phyloP scores from a whole-genome alignment of 768 basidiomycete species.

The Hygrophorus russula region DNA sequence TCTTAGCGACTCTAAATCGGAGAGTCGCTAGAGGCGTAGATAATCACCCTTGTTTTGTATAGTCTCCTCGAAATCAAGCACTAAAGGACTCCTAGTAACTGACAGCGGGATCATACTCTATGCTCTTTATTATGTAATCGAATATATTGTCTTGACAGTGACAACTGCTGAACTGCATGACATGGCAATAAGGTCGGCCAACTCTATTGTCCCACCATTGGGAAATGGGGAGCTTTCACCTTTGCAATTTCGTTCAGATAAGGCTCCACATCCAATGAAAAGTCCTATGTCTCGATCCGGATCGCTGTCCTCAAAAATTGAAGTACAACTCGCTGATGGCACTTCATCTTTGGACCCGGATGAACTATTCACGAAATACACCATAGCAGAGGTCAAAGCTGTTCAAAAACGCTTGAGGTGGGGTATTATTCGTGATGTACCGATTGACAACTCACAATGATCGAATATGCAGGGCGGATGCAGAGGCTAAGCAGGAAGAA shows the following conservation, averaged over 20 bases:
- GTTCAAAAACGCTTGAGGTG: constrained; percentile 64
- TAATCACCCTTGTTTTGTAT: constrained; percentile 10
- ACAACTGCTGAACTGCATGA: not conserved
- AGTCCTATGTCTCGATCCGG: constrained; percentile 1
- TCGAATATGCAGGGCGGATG: constrained; percentile 46
- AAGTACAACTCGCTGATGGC: constrained; percentile 13
- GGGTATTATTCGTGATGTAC: constrained; percentile 6
- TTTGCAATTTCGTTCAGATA: not conserved
- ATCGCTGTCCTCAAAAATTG: constrained; percentile 8
- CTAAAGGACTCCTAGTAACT: not conserved
- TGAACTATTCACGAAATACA: constrained; percentile 59
- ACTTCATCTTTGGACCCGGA: constrained; percentile 44
- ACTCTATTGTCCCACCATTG: constrained; percentile 15
- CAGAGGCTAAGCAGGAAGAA: constrained; percentile 81
- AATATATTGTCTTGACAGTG: no score
- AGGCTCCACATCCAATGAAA: not conserved
- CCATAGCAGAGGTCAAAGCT: constrained; percentile 59
- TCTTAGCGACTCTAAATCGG: constrained; percentile 20
- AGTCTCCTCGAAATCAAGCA: constrained; percentile 2
- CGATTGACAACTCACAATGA: constrained; percentile 5
- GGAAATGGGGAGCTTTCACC: constrained; percentile 3
- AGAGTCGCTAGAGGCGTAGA: constrained; percentile 16
- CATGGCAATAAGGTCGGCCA: constrained; percentile 30
- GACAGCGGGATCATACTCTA: no score
- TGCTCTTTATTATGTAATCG: not conserved